phyloP scores from a whole-genome alignment of 2,329 filamentous ascomycete species.

The Aspergillus vadensis region DNA sequence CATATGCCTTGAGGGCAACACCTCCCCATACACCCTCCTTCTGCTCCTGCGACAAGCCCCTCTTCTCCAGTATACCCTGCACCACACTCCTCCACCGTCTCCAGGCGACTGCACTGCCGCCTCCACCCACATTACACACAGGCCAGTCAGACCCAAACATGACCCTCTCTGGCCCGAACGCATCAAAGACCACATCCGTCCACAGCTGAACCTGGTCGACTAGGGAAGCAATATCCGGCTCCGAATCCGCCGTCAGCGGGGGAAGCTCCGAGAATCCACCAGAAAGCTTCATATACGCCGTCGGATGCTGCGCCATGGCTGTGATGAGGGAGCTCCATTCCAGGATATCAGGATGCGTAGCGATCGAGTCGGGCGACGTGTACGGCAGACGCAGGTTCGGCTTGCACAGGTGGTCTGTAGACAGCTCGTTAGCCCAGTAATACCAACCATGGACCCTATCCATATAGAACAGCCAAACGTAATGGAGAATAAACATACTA shows the following conservation, averaged over 20 bases:
- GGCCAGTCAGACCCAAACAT: slow-evolving; percentile 97
- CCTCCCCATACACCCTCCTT: slow-evolving; percentile 70
- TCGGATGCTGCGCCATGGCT: slow-evolving; percentile 63
- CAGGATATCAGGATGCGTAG: slow-evolving; percentile 58
- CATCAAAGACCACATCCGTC: slow-evolving; percentile 69
- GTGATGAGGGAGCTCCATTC: slow-evolving; percentile 71
- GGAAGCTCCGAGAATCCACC: slow-evolving; percentile 80
- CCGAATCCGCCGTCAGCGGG: slow-evolving; percentile 36
- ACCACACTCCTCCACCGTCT: slow-evolving; percentile 73
- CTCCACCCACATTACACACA: slow-evolving; percentile 73
- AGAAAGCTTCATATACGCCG: slow-evolving; percentile 88
- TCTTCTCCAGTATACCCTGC: slow-evolving; percentile 59
- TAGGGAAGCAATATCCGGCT: slow-evolving; percentile 26
- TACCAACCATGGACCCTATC: background rate
- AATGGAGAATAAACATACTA: slow-evolving; percentile 16
- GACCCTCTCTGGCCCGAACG: slow-evolving; percentile 70
- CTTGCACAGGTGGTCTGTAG: slow-evolving; percentile 83
- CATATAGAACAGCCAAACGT: too few relatives aligned
- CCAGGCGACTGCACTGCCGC: slow-evolving; percentile 65
- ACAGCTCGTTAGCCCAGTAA: slow-evolving; percentile 17
- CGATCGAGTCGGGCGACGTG: slow-evolving; percentile 50
- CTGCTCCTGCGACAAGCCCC: slow-evolving; percentile 60
- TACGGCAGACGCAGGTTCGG: slow-evolving; percentile 66
- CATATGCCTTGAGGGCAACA: slow-evolving; percentile 72
- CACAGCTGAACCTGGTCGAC: slow-evolving; percentile 68